phyloP scores from a whole-genome alignment of 257 asterid genomes.

The Jacaranda copaia region DNA sequence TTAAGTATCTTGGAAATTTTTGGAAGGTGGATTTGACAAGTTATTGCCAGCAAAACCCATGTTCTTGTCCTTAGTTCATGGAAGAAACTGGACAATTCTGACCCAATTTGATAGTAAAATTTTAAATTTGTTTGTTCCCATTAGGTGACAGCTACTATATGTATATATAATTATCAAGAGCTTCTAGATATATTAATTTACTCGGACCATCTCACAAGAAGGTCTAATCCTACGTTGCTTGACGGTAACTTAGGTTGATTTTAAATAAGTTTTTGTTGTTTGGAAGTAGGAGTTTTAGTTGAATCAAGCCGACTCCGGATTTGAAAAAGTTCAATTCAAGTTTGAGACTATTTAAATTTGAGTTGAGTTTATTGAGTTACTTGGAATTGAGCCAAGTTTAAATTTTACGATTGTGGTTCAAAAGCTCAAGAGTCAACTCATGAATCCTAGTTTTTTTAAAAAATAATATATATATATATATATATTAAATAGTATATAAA shows the following conservation, averaged over 20 bases:
- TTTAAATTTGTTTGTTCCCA: conserved; percentile 1
- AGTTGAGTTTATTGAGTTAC: no score
- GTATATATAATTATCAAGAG: no score
- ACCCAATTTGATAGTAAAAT: conserved; percentile 2
- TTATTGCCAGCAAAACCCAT: conserved; percentile 53
- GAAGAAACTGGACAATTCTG: conserved; percentile 3
- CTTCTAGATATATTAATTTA: conserved; percentile 10
- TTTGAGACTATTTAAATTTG: no score
- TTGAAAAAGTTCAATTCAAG: no score
- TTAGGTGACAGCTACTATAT: conserved; percentile 13
- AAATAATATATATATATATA: no score
- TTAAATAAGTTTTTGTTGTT: background rate
- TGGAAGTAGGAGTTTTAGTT: background rate
- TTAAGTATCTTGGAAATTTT: conserved; percentile 7
- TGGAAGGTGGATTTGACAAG: conserved; percentile 13
- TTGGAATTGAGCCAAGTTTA: no score
- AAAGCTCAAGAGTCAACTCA: no score
- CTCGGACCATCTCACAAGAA: background rate
- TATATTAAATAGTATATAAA: no score
- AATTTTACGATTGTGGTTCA: no score
- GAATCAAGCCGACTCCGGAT: background rate
- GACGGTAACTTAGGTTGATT: background rate
- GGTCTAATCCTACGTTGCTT: background rate
- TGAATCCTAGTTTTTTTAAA: no score
- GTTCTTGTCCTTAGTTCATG: conserved; percentile 44